Conservation (phyloP, 1,284 basidiomycete species). For the Ceratobasidium sp. region DNA sequence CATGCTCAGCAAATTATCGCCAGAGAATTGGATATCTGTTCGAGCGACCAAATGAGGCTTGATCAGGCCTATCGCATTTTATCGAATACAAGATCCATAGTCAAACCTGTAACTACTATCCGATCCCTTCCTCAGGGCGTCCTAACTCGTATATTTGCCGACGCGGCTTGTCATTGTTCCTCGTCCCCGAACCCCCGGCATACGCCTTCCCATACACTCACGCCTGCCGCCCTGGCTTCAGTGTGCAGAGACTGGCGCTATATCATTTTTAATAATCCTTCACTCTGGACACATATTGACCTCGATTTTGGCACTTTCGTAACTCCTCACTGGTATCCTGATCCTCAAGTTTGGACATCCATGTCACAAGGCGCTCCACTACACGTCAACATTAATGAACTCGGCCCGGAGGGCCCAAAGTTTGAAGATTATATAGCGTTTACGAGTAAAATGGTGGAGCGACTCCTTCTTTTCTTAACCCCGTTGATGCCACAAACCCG, state of each 20-base stretch:
- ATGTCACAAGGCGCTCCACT: not conserved
- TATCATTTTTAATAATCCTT: not conserved
- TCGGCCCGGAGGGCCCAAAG: too few species aligned
- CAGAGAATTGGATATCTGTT: not conserved
- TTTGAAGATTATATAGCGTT: too few species aligned
- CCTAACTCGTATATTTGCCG: not conserved
- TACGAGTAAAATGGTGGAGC: too few species aligned
- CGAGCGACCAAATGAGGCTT: not conserved
- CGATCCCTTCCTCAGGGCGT: not conserved
- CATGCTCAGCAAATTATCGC: too few species aligned
- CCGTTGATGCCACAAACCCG: too few species aligned
- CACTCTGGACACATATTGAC: slow-evolving; percentile 6
- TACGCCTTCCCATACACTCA: too few species aligned
- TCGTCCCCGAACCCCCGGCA: not conserved
- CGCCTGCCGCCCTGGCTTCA: not conserved
- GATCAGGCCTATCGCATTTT: not conserved
- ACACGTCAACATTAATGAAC: not conserved
- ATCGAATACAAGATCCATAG: not conserved
- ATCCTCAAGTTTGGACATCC: not conserved
- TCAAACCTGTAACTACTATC: too few species aligned
- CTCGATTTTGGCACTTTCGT: not conserved
- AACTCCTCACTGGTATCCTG: not conserved
- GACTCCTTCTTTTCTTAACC: too few species aligned
- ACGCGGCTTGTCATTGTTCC: not conserved
- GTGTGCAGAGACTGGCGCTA: not conserved